Evolutionary conservation across 2,329 filamentous ascomycete species (phyloP), one percentile per base, ranked within the genome.

Genomic region (Huntiella abstrusa): DNA sequence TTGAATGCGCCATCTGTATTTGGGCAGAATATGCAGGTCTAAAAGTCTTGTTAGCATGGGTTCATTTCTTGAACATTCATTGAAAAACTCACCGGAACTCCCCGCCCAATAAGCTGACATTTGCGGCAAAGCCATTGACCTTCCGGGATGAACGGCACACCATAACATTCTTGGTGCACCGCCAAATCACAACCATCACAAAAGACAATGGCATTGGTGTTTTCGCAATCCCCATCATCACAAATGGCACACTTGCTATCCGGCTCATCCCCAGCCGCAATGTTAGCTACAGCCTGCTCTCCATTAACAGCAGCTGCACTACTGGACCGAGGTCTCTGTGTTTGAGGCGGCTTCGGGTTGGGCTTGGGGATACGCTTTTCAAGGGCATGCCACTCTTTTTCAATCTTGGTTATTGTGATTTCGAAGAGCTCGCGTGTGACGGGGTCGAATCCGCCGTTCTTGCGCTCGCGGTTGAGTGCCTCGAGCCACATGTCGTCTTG

Each of bases 211-310:
- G 91, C 91, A 58, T 98, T 98, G 16, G 91, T 92, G 60, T 98
- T 98, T 63, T 98, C 91, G 58, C 91, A 98, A 58, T 98, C 91
- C n/a, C 91, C 91, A 57, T 98, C 91, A 58, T 98, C 91, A 59
- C 91, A 98, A 49, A 98, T 92, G 16, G 85, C 87, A 59, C 91
- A 98, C 61, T 94, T 96, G 55, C 82, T 94, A 61, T 98, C 91
- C 55, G 91, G 87, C 61, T 96, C 88, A 62, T 96, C 91, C 15
- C 85, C 85, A 3, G 40, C 40, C 33, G 41, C 19, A 10, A 16
- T 46, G 5, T 40, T 39, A 8, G 37, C 47, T 22, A 73, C 77
- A 52, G 81, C 76, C 39, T 83, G 80, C 63, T 96, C 91, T 47
- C 91, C 88, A 60, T 95, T 96, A 13, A 96, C 88, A 4, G 91